Evolutionary conservation across 2,329 filamentous ascomycete species (phyloP).

Genomic region (Paecilomyces sp.): DNA sequence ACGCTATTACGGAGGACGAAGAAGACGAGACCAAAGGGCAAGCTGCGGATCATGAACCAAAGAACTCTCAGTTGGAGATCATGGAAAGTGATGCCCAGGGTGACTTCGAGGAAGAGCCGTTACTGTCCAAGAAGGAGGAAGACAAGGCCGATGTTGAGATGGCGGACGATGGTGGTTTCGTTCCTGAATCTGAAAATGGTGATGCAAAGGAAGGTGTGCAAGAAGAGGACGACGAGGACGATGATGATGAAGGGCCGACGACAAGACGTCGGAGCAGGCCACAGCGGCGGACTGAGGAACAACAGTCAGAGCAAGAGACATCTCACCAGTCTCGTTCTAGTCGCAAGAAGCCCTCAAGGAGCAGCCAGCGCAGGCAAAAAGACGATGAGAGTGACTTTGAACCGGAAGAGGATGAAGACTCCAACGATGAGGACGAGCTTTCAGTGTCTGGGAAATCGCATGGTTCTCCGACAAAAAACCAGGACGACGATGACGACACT

Average conservation of each 20-base stretch:
- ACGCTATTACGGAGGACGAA: conserved; percentile 22
- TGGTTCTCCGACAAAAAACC: conserved; percentile 34
- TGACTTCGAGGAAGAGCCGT: conserved; percentile 24
- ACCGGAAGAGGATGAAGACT: conserved; percentile 47
- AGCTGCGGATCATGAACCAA: conserved; percentile 27
- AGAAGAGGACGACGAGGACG: conserved; percentile 45
- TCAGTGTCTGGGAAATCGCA: conserved; percentile 46
- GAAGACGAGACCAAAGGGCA: conserved; percentile 36
- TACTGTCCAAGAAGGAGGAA: conserved; percentile 12
- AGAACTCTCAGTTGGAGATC: conserved; percentile 35
- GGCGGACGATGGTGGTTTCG: conserved; percentile 25
- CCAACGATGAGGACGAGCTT: conserved; percentile 45
- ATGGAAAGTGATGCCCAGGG: conserved; percentile 33
- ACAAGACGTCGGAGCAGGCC: conserved; percentile 36
- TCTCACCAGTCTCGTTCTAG: conserved; percentile 29
- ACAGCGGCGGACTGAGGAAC: conserved; percentile 18
- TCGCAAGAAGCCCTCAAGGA: conserved; percentile 33
- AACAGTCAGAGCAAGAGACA: conserved; percentile 18
- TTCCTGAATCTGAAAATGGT: conserved; percentile 36
- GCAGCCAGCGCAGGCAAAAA: conserved; percentile 37
- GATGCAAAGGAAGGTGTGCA: conserved; percentile 25
- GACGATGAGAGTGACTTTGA: conserved; percentile 60
- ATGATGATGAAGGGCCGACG: conserved; percentile 51
- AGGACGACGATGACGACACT: conserved; percentile 42
- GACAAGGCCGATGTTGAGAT: conserved; percentile 27